These are phyloP conservation scores for Colletotrichum cuscutae DNA, from an alignment of 2,329 filamentous ascomycete species.

Conservation along the genomic window DNA sequence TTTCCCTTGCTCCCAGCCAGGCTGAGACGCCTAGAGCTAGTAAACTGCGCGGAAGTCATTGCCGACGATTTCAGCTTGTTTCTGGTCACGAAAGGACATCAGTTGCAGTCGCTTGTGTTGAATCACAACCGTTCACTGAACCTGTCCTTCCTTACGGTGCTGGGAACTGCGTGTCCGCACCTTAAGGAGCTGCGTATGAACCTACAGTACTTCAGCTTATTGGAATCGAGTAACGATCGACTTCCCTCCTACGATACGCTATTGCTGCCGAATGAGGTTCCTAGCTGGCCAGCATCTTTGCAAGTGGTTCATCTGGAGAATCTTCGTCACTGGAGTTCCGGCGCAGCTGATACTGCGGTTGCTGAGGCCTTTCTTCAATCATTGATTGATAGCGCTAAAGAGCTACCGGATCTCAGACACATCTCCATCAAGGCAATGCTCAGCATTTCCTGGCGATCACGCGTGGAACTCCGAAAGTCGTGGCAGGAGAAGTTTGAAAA, in stretches of 20 bases:
- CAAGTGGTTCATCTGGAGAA: constrained; percentile 79
- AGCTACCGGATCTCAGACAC: constrained; percentile 73
- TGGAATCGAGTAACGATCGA: constrained; percentile 74
- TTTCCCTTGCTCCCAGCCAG: constrained; percentile 74
- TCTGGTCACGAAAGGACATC: constrained; percentile 72
- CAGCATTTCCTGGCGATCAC: constrained; percentile 82
- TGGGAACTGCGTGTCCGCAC: constrained; percentile 75
- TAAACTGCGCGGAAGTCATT: constrained; percentile 81
- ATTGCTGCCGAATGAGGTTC: constrained; percentile 71
- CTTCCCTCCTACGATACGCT: constrained; percentile 80
- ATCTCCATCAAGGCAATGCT: constrained; percentile 82
- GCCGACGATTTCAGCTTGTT: constrained; percentile 74
- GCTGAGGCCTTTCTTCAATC: constrained; percentile 84
- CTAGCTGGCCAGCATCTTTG: constrained; percentile 81
- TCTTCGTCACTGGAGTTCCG: constrained; percentile 76
- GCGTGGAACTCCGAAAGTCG: constrained; percentile 80
- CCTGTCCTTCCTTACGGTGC: constrained; percentile 75
- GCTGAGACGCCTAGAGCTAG: constrained; percentile 76
- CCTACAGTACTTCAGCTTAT: constrained; percentile 79
- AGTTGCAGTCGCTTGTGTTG: constrained; percentile 75
- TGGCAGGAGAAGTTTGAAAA: constrained; percentile 79
- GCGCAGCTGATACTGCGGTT: constrained; percentile 72
- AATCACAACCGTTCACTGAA: constrained; percentile 84
- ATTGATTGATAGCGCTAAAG: constrained; percentile 75
- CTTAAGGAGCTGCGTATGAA: constrained; percentile 81